Conservation (phyloP, 306 rosid genomes). For the Pyrus communis region DNA sequence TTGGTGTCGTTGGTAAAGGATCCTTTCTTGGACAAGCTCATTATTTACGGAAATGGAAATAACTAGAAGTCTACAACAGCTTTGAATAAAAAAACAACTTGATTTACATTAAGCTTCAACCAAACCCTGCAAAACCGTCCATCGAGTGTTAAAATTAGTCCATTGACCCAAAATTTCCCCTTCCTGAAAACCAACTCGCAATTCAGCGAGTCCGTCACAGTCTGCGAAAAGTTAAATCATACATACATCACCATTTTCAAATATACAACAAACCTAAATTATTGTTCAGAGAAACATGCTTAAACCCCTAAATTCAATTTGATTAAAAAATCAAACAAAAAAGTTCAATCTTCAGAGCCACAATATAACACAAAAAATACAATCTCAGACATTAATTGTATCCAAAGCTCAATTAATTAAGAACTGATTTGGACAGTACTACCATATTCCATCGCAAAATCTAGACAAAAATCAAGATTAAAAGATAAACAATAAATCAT, state of each 20-base stretch:
- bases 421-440: background rate
- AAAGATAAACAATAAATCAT: conserved; percentile 13
- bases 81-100: conserved; percentile 3
- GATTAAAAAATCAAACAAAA: conserved; percentile 1
- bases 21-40: conserved; percentile 77
- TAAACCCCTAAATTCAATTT: conserved; percentile 22
- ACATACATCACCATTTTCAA: background rate
- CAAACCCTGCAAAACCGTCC: conserved; percentile 67
- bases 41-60: conserved; percentile 42
- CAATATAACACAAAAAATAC: background rate
- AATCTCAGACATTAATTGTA: background rate
- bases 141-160: conserved; percentile 1
- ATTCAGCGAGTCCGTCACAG: background rate
- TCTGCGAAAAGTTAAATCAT: background rate
- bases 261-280: background rate
- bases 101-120: conserved; percentile 45
- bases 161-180: background rate
- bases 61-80: background rate
- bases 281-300: background rate
- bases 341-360: conserved; percentile 1
- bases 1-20: conserved; percentile 37
- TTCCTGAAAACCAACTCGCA: background rate
- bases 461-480: conserved; percentile 9
- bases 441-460: conserved; percentile 1
- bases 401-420: conserved; percentile 11